Percentiles rank a stretch among this genome's conserved stretches.
Conservation (phyloP, 371 early-diverging fungal genomes). For the Parasitella parasitica region DNA sequence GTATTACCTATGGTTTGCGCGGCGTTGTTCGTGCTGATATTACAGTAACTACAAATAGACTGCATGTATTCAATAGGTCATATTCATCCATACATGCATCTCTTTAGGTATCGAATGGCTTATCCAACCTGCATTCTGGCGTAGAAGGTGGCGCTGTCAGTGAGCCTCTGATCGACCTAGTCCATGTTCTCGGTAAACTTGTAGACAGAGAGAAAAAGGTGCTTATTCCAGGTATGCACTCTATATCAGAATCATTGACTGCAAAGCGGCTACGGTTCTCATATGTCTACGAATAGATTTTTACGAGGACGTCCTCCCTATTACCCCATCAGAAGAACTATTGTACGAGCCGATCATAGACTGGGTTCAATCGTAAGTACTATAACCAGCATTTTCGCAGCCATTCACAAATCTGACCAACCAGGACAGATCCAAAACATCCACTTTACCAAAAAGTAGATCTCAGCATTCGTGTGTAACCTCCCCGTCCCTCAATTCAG, state of each 20-base stretch:
- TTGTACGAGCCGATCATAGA: conserved; percentile 57
- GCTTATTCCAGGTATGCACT: conserved; percentile 63
- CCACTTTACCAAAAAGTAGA: conserved; percentile 14
- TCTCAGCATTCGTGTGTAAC: conserved; percentile 35
- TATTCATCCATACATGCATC: not conserved
- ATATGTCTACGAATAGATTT: conserved; percentile 42
- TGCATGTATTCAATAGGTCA: not conserved
- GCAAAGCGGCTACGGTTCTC: too few species aligned
- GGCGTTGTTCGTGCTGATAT: conserved; percentile 71
- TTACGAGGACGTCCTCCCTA: conserved; percentile 57
- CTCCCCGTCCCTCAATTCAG: conserved; percentile 18
- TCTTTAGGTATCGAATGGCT: conserved; percentile 35
- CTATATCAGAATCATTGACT: not conserved
- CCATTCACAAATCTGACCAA: conserved; percentile 3
- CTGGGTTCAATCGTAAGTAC: conserved; percentile 42
- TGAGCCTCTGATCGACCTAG: conserved; percentile 76
- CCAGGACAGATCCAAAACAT: conserved; percentile 9
- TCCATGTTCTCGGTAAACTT: conserved; percentile 65
- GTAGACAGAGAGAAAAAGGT: conserved; percentile 62
- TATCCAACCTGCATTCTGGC: conserved; percentile 79
- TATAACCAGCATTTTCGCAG: not conserved
- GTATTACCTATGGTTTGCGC: conserved; percentile 70
- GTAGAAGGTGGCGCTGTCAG: conserved; percentile 84
- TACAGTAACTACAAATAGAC: not conserved
- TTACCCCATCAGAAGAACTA: conserved; percentile 51